A percentile compares a stretch with the other conserved stretches of the same genome.
These are phyloP conservation scores for Bombardia bombarda DNA, from an alignment of 495 filamentous ascomycete species.

Conservation along the genomic window DNA sequence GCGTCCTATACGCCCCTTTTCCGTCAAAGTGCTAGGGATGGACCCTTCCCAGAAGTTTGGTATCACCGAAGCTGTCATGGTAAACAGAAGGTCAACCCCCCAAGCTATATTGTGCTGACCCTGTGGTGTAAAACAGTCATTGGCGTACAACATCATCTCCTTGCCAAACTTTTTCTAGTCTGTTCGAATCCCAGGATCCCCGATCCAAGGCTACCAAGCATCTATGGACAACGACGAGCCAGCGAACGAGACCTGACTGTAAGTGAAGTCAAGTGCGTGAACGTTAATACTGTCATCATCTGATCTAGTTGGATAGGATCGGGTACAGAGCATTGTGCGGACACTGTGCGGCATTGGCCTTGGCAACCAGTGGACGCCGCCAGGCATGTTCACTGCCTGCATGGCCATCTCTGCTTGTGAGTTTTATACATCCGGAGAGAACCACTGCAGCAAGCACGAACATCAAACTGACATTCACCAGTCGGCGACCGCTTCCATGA, in stretches of 20 bases:
- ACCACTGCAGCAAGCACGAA: constrained; percentile 6
- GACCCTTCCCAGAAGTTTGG: constrained; percentile 39
- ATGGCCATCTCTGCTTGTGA: constrained; percentile 46
- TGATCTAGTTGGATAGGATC: constrained; percentile 17
- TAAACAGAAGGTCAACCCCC: too few species aligned
- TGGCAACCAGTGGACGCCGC: constrained; percentile 43
- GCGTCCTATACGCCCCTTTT: constrained; percentile 33
- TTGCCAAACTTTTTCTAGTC: constrained; percentile 38
- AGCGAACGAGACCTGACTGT: too few species aligned
- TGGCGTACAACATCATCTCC: constrained; percentile 46
- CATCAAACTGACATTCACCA: too few species aligned
- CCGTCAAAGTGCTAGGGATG: constrained; percentile 12
- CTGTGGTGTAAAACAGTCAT: constrained; percentile 27
- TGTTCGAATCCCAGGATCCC: background rate
- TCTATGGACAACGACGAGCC: too few species aligned
- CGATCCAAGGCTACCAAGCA: too few species aligned
- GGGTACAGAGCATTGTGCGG: constrained; percentile 34
- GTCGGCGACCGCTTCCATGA: constrained; percentile 7
- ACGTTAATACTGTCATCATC: background rate
- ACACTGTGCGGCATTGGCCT: constrained; percentile 44
- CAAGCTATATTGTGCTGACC: background rate
- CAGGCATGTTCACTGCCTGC: constrained; percentile 46
- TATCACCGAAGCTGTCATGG: constrained; percentile 41
- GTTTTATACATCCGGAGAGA: too few species aligned
- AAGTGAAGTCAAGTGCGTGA: too few species aligned